These are phyloP conservation scores for Cylindrodendrum hubeiense DNA, from an alignment of 2,329 filamentous ascomycete species.

Conservation along the genomic window DNA sequence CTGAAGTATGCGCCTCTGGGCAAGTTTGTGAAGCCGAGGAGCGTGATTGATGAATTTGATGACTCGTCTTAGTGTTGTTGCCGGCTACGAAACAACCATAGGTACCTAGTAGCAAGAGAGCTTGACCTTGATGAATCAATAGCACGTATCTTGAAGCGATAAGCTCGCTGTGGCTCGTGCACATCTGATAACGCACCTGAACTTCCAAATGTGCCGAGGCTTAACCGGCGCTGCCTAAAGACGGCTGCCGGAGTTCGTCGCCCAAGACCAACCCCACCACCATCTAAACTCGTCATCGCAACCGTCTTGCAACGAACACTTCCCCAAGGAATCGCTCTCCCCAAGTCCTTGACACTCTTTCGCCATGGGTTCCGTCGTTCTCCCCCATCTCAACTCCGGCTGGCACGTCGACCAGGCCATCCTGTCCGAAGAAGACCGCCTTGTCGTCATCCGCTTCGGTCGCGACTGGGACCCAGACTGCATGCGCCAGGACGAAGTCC, in stretches of 20 bases:
- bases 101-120: too few species aligned
- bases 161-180: background rate
- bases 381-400: slow-evolving; percentile 90
- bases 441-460: slow-evolving; percentile 94
- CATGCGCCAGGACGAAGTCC: slow-evolving; percentile 86
- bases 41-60: slow-evolving; percentile 65
- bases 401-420: slow-evolving; percentile 99
- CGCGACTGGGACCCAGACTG: slow-evolving; percentile 84
- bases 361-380: slow-evolving; percentile 83
- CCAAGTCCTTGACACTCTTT: background rate
- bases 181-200: background rate
- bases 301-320: background rate
- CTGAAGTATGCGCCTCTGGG: slow-evolving; percentile 62
- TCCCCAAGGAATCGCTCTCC: background rate
- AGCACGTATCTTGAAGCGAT: background rate
- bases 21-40: slow-evolving; percentile 61
- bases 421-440: slow-evolving; percentile 85
- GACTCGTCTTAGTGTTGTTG: slow-evolving; percentile 5
- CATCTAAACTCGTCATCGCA: background rate
- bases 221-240: background rate
- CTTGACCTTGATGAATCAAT: background rate
- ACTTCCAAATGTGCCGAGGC: background rate
- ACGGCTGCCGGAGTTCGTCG: background rate
- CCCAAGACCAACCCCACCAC: background rate
- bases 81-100: background rate